Evolutionary conservation across 805 yeast genomes (phyloP), one percentile per base, ranked within the genome.

Genomic region (Myxozyma neotropica): DNA sequence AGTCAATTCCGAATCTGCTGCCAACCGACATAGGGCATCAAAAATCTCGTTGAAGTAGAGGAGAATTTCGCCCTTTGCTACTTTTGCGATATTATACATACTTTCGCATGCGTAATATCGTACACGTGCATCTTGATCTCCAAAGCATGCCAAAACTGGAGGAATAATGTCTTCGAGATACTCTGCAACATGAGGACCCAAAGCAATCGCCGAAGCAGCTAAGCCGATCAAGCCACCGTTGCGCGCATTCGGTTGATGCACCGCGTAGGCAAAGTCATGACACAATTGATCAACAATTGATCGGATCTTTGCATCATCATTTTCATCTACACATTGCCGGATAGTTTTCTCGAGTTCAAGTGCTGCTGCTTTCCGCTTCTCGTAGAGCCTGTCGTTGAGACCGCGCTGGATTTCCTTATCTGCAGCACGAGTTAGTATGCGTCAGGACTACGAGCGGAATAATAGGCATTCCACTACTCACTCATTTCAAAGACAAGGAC

Each of bases 21-120:
- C 59, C 13, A 65, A 51, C n/a, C 87, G 86, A 71, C 97, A 92
- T 55, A 94, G 78, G 19, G 92, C 94, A 71, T 94, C 98, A 71
- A 94, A 94, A 1, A 91, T 87, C 74, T 94, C 98, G 74, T 93
- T 94, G 78, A 94, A 94, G 72, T 89, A 92, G 12, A 88, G 77
- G 61, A 94, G 77, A 23, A 94, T 89, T 73, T 94, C 98, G 29
- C 98, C 98, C 67, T 96, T 85, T 2, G 98, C 96, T 21, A 94
- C 95, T 70, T 94, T 94, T 48, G 98, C 96, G 47, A 94, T 92
- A 74, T 94, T 94, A 74, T 94, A 94, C 61, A 94, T 78, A 49
- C 96, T 87, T 70, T 94, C 99, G 75, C 98, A 94, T 0, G 99
- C 97, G 72, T 91, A 94, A 70, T 94, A 94, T 55, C 99, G 80